Evolutionary conservation across 2,329 filamentous ascomycete genomes (phyloP).

Genomic region (Phialophora tarda): DNA sequence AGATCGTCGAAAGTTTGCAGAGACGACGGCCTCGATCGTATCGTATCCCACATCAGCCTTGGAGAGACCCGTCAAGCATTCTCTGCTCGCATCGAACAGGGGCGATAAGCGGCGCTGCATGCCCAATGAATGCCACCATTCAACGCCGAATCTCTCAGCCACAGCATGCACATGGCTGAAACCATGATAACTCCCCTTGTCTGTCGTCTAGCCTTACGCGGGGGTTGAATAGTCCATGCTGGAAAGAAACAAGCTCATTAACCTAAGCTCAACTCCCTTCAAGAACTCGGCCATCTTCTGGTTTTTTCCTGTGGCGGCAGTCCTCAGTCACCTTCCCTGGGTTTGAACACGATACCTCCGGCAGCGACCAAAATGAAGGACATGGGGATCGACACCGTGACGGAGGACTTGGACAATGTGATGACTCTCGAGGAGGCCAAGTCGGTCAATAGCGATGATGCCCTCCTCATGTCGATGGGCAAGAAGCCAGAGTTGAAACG

Average conservation of each 20-base stretch:
- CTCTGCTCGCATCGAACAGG: neutral
- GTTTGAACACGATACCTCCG: neutral
- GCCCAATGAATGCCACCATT: neutral
- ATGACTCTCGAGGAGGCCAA: slow-evolving; percentile 27
- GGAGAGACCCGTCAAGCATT: neutral
- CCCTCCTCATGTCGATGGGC: slow-evolving; percentile 35
- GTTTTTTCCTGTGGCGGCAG: neutral
- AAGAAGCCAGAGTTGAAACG: slow-evolving; percentile 35
- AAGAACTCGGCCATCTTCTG: neutral
- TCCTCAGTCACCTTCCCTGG: neutral
- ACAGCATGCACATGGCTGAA: slow-evolving; percentile 13
- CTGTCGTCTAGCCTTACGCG: slow-evolving; percentile 3
- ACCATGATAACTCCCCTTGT: neutral
- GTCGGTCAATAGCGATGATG: slow-evolving; percentile 32
- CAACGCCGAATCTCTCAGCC: neutral
- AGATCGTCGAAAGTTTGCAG: neutral
- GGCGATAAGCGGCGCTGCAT: slow-evolving; percentile 1
- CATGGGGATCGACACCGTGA: slow-evolving; percentile 17
- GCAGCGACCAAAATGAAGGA: slow-evolving; percentile 22
- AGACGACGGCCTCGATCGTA: neutral
- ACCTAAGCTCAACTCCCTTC: slow-evolving; percentile 10
- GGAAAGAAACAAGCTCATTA: slow-evolving; percentile 9
- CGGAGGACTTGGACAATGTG: slow-evolving; percentile 23
- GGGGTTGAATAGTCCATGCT: neutral
- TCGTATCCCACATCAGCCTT: neutral